Evolutionary conservation across 805 yeast genomes (phyloP).

Genomic region (Lipomyces japonicus): DNA sequence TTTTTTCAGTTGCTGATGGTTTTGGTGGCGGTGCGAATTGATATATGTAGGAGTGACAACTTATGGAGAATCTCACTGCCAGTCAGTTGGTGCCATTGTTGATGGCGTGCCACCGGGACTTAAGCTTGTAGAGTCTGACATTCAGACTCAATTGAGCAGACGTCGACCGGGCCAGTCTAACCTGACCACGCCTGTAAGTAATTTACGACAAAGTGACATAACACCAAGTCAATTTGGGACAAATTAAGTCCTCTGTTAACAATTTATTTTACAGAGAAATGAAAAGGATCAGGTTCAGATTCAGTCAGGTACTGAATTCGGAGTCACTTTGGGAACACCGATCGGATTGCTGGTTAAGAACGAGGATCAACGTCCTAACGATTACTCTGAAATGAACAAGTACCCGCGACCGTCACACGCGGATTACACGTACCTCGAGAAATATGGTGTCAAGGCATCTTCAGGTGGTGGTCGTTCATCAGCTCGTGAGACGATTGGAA

Average conservation of each 20-base stretch:
- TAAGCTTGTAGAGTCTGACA: slow-evolving; percentile 75
- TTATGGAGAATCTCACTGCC: slow-evolving; percentile 97
- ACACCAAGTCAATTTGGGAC: too few species aligned
- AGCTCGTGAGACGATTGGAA: slow-evolving; percentile 96
- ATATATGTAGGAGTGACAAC: slow-evolving; percentile 69
- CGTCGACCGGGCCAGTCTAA: slow-evolving; percentile 97
- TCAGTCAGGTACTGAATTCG: slow-evolving; percentile 91
- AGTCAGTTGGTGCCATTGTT: slow-evolving; percentile 95
- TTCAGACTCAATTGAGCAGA: slow-evolving; percentile 93
- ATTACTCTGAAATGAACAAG: slow-evolving; percentile 89
- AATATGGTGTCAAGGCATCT: slow-evolving; percentile 89
- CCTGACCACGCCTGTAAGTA: slow-evolving; percentile 69
- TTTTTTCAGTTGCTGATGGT: background rate
- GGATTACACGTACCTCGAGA: slow-evolving; percentile 84
- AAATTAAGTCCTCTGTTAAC: background rate
- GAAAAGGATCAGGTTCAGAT: slow-evolving; percentile 91
- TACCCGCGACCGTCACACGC: slow-evolving; percentile 99
- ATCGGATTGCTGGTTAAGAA: slow-evolving; percentile 89
- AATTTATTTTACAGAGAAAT: slow-evolving; percentile 46
- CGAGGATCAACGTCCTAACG: slow-evolving; percentile 96
- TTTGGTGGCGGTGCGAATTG: background rate
- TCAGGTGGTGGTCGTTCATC: slow-evolving; percentile 97
- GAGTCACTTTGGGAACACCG: slow-evolving; percentile 90
- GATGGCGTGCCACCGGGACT: slow-evolving; percentile 98
- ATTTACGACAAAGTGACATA: background rate